Conservation (phyloP, 2,329 filamentous ascomycete species). For the Penicillium janthinellum region DNA sequence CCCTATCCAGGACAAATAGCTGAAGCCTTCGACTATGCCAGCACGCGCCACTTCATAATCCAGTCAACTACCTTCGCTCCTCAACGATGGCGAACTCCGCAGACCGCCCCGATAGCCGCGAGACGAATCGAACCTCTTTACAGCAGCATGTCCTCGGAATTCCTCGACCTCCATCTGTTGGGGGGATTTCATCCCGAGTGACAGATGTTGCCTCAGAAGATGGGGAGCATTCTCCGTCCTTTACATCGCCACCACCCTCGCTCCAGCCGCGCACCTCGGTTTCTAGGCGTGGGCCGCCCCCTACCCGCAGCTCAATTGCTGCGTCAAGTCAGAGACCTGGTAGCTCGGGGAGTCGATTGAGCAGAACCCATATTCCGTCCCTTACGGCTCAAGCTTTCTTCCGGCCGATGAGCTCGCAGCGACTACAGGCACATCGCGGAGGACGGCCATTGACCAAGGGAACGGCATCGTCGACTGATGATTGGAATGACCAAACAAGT, state of each 20-base stretch:
- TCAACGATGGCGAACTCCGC: constrained; percentile 28
- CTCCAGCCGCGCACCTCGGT: constrained; percentile 59
- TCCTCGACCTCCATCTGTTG: constrained; percentile 42
- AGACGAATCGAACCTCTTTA: constrained; percentile 34
- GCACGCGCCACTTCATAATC: constrained; percentile 15
- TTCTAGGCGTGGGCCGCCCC: constrained; percentile 57
- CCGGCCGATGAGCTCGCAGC: constrained; percentile 93
- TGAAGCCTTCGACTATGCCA: constrained; percentile 27
- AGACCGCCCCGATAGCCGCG: constrained; percentile 42
- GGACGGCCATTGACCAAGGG: constrained; percentile 50
- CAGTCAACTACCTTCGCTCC: constrained; percentile 7
- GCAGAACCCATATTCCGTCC: constrained; percentile 84
- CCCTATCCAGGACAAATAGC: constrained; percentile 6
- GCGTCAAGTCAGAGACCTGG: constrained; percentile 53
- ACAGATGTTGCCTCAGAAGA: constrained; percentile 62
- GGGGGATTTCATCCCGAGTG: constrained; percentile 68
- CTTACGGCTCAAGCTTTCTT: constrained; percentile 91
- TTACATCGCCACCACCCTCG: constrained; percentile 52
- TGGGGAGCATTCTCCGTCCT: constrained; percentile 45
- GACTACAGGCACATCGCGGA: constrained; percentile 84
- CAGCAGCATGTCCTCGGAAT: constrained; percentile 58
- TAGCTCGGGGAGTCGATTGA: constrained; percentile 66
- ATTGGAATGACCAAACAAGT: constrained; percentile 48
- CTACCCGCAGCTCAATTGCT: constrained; percentile 42
- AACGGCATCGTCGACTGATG: constrained; percentile 42